These are phyloP conservation scores for Didymella arachidicola DNA, from an alignment of 2,329 filamentous ascomycete species.

Conservation along the genomic window DNA sequence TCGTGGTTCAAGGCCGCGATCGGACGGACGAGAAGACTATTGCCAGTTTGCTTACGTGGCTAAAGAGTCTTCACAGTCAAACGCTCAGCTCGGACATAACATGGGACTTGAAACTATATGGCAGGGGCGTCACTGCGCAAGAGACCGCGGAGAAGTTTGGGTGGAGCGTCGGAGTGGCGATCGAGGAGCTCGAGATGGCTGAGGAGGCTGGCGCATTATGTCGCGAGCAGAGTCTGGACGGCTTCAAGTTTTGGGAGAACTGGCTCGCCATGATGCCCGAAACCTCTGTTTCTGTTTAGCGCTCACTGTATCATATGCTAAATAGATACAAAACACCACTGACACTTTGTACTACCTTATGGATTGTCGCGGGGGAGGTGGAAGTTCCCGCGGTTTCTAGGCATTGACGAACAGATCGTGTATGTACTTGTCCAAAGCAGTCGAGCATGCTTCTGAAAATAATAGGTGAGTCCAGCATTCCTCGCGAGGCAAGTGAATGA, in stretches of 20 bases:
- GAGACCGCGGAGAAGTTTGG: constrained; percentile 89
- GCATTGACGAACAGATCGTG: neutral
- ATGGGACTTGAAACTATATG: constrained; percentile 82
- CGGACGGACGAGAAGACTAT: constrained; percentile 92
- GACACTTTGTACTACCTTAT: neutral
- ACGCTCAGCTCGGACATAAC: constrained; percentile 69
- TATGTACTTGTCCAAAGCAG: too few relatives aligned
- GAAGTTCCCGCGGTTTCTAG: neutral
- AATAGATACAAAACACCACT: neutral
- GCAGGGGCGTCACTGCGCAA: constrained; percentile 86
- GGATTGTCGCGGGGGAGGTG: neutral
- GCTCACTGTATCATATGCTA: neutral
- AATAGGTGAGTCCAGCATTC: neutral
- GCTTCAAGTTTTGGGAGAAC: constrained; percentile 93
- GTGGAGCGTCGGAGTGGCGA: constrained; percentile 96
- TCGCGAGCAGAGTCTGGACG: constrained; percentile 90
- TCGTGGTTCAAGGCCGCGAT: constrained; percentile 89
- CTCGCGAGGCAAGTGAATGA: too few relatives aligned
- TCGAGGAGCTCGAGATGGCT: constrained; percentile 96
- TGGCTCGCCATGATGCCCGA: constrained; percentile 44
- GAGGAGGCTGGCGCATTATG: constrained; percentile 89
- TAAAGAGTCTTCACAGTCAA: constrained; percentile 73
- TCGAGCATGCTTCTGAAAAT: neutral
- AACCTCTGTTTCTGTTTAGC: constrained; percentile 1
- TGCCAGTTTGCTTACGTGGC: constrained; percentile 76